These are phyloP conservation scores for Zoysia matrella DNA, from an alignment of 202 grass and related monocot species.

Conservation along the genomic window DNA sequence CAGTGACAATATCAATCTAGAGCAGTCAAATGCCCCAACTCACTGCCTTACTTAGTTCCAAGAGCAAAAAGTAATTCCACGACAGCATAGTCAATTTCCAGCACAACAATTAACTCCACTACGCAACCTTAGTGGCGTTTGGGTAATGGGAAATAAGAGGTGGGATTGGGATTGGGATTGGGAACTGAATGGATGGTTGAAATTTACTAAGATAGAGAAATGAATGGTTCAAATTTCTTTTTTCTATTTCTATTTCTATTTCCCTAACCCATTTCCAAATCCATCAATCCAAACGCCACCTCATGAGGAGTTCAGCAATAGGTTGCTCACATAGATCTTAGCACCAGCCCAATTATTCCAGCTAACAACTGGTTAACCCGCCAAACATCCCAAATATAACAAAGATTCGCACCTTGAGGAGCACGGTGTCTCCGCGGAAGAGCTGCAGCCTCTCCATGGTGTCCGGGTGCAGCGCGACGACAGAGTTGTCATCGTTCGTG, in stretches of 20 bases:
- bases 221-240: too few species aligned
- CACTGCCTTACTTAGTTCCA: too few species aligned
- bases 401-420: slow-evolving; percentile 65
- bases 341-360: neutral
- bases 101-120: neutral
- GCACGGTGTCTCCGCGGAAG: slow-evolving; percentile 89
- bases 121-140: neutral
- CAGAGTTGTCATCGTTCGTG: slow-evolving; percentile 82
- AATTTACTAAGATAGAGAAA: too few species aligned
- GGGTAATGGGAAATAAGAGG: too few species aligned
- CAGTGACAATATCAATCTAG: neutral
- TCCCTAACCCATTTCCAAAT: too few species aligned
- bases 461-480: slow-evolving; percentile 32
- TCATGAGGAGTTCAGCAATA: neutral
- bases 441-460: slow-evolving; percentile 95
- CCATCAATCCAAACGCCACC: too few species aligned
- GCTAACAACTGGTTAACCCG: neutral
- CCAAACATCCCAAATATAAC: neutral
- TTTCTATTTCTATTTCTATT: too few species aligned
- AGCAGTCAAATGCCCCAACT: neutral
- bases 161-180: too few species aligned
- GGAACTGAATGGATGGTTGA: too few species aligned
- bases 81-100: neutral
- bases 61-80: neutral
- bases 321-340: slow-evolving; percentile 11